Percentiles rank a stretch among this genome's conserved stretches.
phyloP scores from a whole-genome alignment of 768 basidiomycete species.

The Lactarius pseudohatsudake region DNA sequence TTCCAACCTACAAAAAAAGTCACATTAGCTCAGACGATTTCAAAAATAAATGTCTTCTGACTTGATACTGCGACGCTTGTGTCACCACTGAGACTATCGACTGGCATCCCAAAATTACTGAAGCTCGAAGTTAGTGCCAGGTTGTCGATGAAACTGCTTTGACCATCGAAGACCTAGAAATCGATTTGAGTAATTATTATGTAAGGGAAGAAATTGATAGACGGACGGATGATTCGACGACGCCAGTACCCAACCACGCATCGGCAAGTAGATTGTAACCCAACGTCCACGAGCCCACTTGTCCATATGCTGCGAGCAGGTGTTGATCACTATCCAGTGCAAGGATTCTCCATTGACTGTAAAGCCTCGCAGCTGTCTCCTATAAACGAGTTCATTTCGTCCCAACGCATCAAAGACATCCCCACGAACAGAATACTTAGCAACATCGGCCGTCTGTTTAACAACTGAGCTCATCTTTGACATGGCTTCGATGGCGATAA shows the following conservation, averaged over 20 bases:
- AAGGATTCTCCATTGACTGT: constrained; percentile 19
- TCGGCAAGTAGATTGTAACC: constrained; percentile 44
- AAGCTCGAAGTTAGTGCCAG: neutral
- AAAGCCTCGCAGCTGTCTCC: constrained; percentile 2
- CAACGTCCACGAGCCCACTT: constrained; percentile 49
- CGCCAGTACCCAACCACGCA: constrained; percentile 51
- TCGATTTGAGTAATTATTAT: neutral
- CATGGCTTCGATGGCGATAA: constrained; percentile 66
- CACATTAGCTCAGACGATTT: no score
- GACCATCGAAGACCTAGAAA: neutral
- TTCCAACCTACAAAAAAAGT: constrained; percentile 14
- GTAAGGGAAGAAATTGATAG: neutral
- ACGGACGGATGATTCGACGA: constrained; percentile 40
- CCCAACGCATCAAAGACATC: neutral
- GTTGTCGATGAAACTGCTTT: neutral
- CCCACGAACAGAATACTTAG: constrained; percentile 33
- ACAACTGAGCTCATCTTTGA: constrained; percentile 46
- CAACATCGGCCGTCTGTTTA: constrained; percentile 27
- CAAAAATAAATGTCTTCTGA: neutral
- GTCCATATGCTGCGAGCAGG: constrained; percentile 10
- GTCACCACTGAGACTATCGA: neutral
- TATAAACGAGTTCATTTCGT: constrained; percentile 1
- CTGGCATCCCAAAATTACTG: neutral
- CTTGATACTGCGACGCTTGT: neutral
- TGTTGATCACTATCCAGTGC: constrained; percentile 15